phyloP scores from a whole-genome alignment of 768 basidiomycete species.

The Panellus pusillus region DNA sequence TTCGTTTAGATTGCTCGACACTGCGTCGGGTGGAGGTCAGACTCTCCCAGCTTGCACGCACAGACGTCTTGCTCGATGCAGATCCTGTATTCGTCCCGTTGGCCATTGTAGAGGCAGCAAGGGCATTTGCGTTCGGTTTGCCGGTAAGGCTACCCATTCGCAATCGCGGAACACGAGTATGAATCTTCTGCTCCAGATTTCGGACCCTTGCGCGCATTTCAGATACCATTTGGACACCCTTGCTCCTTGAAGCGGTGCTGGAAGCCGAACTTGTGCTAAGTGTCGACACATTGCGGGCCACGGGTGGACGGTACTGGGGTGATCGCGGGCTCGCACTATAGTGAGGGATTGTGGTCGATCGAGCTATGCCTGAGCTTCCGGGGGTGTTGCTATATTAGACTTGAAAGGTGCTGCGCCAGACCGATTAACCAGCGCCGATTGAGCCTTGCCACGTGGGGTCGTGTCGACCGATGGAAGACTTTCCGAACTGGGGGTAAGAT shows the following conservation, averaged over 20 bases:
- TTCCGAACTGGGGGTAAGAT: conserved; percentile 49
- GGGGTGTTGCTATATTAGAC: conserved; percentile 45
- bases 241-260: conserved; percentile 63
- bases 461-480: conserved; percentile 35
- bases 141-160: conserved; percentile 78
- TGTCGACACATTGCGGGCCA: conserved; percentile 39
- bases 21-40: conserved; percentile 39
- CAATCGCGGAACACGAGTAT: conserved; percentile 81
- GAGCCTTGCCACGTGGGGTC: conserved; percentile 40
- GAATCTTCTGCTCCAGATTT: conserved; percentile 83
- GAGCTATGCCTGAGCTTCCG: conserved; percentile 44
- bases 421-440: conserved; percentile 51
- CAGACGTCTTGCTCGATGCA: conserved; percentile 27
- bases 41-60: conserved; percentile 41
- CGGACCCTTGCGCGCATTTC: conserved; percentile 87
- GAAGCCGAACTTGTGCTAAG: conserved; percentile 41
- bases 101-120: conserved; percentile 31
- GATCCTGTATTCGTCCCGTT: conserved; percentile 35
- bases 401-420: conserved; percentile 49
- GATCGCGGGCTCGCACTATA: conserved; percentile 52
- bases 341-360: conserved; percentile 59
- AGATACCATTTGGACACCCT: conserved; percentile 89
- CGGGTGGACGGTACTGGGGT: conserved; percentile 37
- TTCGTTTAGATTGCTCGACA: conserved; percentile 42
- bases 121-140: conserved; percentile 42